Percentiles rank a stretch among this genome's conserved stretches.
Conservation (phyloP, 768 basidiomycete species). For the Macrolepiota dolichaula region DNA sequence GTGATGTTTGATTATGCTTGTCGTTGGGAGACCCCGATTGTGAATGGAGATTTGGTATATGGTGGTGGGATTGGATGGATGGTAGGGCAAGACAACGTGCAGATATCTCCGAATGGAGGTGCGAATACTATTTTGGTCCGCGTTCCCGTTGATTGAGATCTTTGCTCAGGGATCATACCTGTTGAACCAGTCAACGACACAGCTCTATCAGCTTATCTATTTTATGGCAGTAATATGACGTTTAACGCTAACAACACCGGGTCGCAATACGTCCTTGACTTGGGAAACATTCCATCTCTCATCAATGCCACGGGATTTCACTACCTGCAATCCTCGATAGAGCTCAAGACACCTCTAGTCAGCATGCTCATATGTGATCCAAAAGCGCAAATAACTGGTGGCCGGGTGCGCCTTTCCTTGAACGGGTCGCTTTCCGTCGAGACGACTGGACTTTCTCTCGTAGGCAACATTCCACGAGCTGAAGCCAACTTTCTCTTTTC, state of each 20-base stretch:
- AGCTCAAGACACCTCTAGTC: background rate
- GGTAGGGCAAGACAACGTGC: background rate
- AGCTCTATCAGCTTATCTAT: background rate
- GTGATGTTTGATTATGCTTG: background rate
- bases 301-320: background rate
- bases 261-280: background rate
- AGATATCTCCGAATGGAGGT: background rate
- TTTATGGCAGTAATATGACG: background rate
- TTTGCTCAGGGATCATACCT: background rate
- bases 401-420: background rate
- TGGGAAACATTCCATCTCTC: background rate
- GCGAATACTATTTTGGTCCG: background rate
- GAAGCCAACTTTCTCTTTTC: background rate
- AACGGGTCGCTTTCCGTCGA: background rate
- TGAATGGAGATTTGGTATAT: background rate
- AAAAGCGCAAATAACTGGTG: background rate
- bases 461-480: background rate
- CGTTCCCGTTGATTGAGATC: background rate
- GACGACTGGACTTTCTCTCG: background rate
- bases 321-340: background rate
- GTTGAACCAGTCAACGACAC: background rate
- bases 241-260: background rate
- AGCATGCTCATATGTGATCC: constrained; percentile 1
- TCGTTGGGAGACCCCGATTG: background rate
- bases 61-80: background rate